Base-by-base conservation (phyloP, 495 filamentous ascomycete species). In the Entonaema liquescens region DNA sequence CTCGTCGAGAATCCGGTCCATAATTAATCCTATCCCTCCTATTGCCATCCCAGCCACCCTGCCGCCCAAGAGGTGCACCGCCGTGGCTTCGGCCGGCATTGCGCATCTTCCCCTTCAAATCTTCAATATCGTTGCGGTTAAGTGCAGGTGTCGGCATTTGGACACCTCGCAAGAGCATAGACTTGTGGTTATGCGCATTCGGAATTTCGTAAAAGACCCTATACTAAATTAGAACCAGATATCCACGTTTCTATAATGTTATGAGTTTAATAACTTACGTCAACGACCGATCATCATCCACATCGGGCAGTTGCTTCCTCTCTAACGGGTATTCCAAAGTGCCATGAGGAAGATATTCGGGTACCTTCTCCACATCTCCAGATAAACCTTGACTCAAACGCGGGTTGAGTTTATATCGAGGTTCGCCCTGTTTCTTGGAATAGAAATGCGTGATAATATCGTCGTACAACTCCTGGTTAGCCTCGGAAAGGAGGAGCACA, bases 171-270 rank as follows among this genome's bases (percentile, higher is more conserved):
- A 99, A 85, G 25, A 99, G 86, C 92, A 96, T 95, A 7, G 94
- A 97, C 73, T 97, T 98, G 81, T 99, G 95, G 19, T 88, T 80
- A 71, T 91, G 84, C 15, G 81, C 79, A 12, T 86, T 80, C 0
- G 94, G 94, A 78, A 97, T 91, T 29, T 91, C 87, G 77, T 97
- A 99, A 65, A 90, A 79, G 50, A 97, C 92, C 71, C 92, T 97
- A 62, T 13, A 25, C 35, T 9, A 59, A 36, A 44, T 68, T 54
- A 69, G 65, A 52, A 23, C 15, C 9, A 25, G 7, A 55, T 74
- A 80, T 19, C 8, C 11, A 65, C 31, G 19, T n/a, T 25, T 31
- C n/a, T 21, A 23, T 8, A 9, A 67, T 12, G 53, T 21, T 55
- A 28, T 36, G 17, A 56, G 42, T 29, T 29, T 13, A 36, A 59